Evolutionary conservation across 495 filamentous ascomycete species (phyloP).

Genomic region (Penicillium macrosclerotiorum): DNA sequence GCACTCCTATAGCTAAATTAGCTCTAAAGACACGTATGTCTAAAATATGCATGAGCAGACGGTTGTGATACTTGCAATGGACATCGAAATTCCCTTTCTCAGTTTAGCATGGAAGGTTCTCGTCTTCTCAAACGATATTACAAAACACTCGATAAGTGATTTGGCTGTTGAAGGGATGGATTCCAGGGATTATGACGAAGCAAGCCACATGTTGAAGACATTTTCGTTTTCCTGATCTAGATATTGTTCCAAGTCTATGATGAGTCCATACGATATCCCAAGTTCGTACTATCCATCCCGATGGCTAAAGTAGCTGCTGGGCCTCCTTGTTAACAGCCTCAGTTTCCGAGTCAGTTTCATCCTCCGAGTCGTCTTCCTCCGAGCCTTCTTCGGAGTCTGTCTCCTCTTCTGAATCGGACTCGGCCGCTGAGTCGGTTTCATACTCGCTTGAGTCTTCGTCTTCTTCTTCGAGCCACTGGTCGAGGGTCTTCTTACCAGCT

Average conservation of each 20-base stretch:
- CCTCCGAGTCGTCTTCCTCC: conserved; percentile 43
- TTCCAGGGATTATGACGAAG: too few relatives aligned
- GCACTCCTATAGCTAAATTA: too few relatives aligned
- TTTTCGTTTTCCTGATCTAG: too few relatives aligned
- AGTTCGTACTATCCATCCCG: not conserved
- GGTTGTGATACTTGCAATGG: too few relatives aligned
- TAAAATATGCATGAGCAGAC: too few relatives aligned
- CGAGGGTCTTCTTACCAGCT: conserved; percentile 65
- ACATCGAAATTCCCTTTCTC: too few relatives aligned
- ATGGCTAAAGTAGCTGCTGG: conserved; percentile 18
- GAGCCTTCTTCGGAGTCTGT: conserved; percentile 37
- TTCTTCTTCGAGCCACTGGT: conserved; percentile 77
- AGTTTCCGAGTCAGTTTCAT: conserved; percentile 41
- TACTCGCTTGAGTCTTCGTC: conserved; percentile 44
- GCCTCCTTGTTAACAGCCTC: conserved; percentile 20
- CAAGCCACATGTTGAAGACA: too few relatives aligned
- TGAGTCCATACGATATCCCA: conserved; percentile 2
- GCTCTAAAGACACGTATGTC: too few relatives aligned
- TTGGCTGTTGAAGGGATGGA: too few relatives aligned
- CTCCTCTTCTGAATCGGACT: conserved; percentile 46
- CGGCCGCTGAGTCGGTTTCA: conserved; percentile 46
- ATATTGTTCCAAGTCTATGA: conserved; percentile 1
- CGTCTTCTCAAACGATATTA: too few relatives aligned
- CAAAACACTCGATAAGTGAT: too few relatives aligned
- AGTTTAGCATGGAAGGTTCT: too few relatives aligned